Evolutionary conservation across 352 stramenopile species (phyloP), one percentile per base, ranked within the genome.

Genomic region (Globisporangium perplexum): DNA sequence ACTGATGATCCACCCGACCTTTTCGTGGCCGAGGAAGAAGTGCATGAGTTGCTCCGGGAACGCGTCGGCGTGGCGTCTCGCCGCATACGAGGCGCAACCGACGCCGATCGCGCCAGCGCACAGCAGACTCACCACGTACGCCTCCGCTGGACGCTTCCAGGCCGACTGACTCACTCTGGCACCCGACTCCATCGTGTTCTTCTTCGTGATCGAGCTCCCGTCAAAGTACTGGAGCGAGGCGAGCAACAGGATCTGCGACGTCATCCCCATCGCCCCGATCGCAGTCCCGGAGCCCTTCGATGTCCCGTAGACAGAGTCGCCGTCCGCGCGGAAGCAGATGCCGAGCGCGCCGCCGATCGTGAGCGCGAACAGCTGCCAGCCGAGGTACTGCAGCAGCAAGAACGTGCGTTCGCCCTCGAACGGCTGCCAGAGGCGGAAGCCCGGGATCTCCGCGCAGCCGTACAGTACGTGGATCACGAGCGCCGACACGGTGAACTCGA

Each of bases 331-430:
- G 7, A 62, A 63, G 24, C 53, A 68, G 7, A 83, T 35, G 31
- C 74, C 69, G 46, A 77, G 53, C 8, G 69, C 66, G 0, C 69
- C 72, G 1, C 63, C 62, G 11, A 83, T 50, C 4, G 62, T 73
- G n/a, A 61, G 68, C 20, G 65, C 71, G 17, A 83, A 77, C 49
- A 85, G 66, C 51, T 83, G 73, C 74, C 74, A 85, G 14, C 74
- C 74, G 17, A 85, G 47, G 39, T 83, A 85, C 57, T 85, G 74
- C 0, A 85, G 63, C n/a, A 85, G 55, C 50, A 85, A 50, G 43
- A 83, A 85, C 35, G 69, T 65, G 1, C 59, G 55, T 46, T 77
- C 74, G 26, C 74, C 74, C 53, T 81, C 67, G 45, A 85, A 85
- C 11, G 74, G 74, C 61, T 83, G 73, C 74, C 74, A 85, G 7